A percentile compares a stretch with the other conserved stretches of the same genome.
phyloP scores from a whole-genome alignment of 1,284 basidiomycete genomes.

The Tilletiaria anomala region DNA sequence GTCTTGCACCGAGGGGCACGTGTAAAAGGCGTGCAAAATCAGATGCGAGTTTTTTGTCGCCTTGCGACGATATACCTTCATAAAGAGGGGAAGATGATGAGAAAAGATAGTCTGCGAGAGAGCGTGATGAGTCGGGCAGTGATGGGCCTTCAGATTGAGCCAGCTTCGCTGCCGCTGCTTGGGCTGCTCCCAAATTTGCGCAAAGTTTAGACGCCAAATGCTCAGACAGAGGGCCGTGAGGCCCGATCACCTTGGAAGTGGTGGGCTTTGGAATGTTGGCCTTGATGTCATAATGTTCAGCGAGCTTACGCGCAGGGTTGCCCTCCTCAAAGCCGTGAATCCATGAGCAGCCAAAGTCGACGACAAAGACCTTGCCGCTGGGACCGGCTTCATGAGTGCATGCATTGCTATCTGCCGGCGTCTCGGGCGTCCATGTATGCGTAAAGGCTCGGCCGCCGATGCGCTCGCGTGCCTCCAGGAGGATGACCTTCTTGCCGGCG shows the following conservation, averaged over 20 bases:
- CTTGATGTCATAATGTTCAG: constrained; percentile 14
- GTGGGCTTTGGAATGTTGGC: constrained; percentile 12
- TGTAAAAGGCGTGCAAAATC: constrained; percentile 43
- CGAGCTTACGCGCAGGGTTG: constrained; percentile 41
- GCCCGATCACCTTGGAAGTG: constrained; percentile 13
- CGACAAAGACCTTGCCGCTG: constrained; percentile 5
- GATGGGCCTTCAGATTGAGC: constrained; percentile 10
- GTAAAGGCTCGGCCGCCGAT: constrained; percentile 45
- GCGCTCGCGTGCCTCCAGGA: constrained; percentile 45
- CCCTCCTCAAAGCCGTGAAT: constrained; percentile 46
- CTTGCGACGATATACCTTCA: constrained; percentile 44
- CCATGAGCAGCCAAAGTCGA: constrained; percentile 45
- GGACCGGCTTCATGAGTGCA: not conserved
- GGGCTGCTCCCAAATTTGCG: constrained; percentile 15
- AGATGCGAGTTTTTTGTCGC: constrained; percentile 47
- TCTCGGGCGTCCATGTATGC: constrained; percentile 25
- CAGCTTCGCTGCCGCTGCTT: constrained; percentile 10
- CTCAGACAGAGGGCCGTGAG: constrained; percentile 11
- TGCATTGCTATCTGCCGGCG: constrained; percentile 8
- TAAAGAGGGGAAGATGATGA: constrained; percentile 28
- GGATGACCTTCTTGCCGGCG: constrained; percentile 41
- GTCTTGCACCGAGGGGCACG: constrained; percentile 43
- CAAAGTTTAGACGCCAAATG: constrained; percentile 9
- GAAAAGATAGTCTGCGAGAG: constrained; percentile 40
- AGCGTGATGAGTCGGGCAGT: constrained; percentile 13